Evolutionary conservation across 1,139 yeast genomes (phyloP).

Genomic region (Yamadazyma atmosphaerica): DNA sequence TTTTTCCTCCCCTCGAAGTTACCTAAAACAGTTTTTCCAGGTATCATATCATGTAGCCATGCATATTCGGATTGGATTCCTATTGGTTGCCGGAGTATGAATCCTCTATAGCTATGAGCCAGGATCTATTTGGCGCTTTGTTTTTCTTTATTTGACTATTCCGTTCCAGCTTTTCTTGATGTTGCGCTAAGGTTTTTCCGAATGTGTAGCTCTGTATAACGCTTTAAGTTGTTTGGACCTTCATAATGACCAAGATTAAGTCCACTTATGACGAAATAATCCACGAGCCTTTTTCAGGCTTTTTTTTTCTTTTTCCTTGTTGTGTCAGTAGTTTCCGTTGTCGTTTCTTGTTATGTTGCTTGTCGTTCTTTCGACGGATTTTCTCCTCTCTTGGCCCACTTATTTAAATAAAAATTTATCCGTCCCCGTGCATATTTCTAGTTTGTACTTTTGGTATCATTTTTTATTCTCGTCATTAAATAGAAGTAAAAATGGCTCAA

Average conservation of each 20-base stretch:
- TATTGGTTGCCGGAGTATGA: background rate
- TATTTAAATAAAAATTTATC: background rate
- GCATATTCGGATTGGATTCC: background rate
- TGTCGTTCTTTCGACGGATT: background rate
- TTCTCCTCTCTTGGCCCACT: background rate
- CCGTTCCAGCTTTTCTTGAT: background rate
- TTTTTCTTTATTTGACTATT: background rate
- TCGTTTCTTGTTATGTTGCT: background rate
- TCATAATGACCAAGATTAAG: background rate
- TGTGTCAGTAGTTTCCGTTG: background rate
- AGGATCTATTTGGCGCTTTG: background rate
- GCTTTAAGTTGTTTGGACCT: background rate
- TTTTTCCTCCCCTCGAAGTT: background rate
- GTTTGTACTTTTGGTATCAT: no score
- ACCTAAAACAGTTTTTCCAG: background rate
- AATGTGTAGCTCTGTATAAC: background rate
- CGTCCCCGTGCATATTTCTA: no score
- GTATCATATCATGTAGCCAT: background rate
- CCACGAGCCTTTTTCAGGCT: background rate
- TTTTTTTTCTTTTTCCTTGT: background rate
- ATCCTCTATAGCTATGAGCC: no score
- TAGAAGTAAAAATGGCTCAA: conserved; percentile 1
- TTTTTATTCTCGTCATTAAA: no score
- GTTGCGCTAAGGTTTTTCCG: conserved; percentile 3
- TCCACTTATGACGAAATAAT: background rate